Base-by-base conservation (phyloP, 371 early-diverging fungal species). In the Mucor racemosus region DNA sequence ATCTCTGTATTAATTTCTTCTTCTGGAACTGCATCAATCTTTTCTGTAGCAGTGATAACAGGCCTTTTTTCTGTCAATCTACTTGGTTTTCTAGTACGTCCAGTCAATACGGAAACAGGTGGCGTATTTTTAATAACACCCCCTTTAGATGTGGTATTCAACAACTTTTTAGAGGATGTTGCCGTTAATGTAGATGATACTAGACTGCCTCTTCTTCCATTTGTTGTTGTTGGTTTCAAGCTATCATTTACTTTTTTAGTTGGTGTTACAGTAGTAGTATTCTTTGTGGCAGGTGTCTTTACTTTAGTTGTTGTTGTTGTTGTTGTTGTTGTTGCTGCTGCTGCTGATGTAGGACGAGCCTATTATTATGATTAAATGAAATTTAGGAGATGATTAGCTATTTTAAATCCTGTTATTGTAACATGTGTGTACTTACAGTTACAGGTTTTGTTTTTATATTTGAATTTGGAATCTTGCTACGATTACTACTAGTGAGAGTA, bases 71-170 rank as follows among this genome's bases (percentile, higher is more conserved):
- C 61, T 9, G 65, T 64, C 21, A 69, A 33, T 36, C 46, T 59
- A 40, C 70, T 75, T n/a, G 48, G 40, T 38, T 72, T 76, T 59
- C 68, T 42, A 11, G 76, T 72, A 0, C 73, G 69, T 21, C 76
- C 73, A 14, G 73, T 72, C 17, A 72, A 36, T 36, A 66, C 63
- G 13, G 76, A 72, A 34, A 62, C 54, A 48, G 69, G 71, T 34
- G 76, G 69, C 14, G 60, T 64, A 21, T 62, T 69, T 60, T 76
- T 76, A 17, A 73, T 64, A 21, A 73, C 65, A 15, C 73, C 66
- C 9, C 68, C 71, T 53, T 65, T 69, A 31, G 70, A 21, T 7
- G 73, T 71, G 0, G 64, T 58, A 8, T 62, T 50, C n/a, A 69
- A 44, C 17, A 41, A 34, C 31, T 64, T 74, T 26, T 60, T 59